Evolutionary conservation across 2,329 filamentous ascomycete species (phyloP).

Genomic region (Aspergillus tamarii): DNA sequence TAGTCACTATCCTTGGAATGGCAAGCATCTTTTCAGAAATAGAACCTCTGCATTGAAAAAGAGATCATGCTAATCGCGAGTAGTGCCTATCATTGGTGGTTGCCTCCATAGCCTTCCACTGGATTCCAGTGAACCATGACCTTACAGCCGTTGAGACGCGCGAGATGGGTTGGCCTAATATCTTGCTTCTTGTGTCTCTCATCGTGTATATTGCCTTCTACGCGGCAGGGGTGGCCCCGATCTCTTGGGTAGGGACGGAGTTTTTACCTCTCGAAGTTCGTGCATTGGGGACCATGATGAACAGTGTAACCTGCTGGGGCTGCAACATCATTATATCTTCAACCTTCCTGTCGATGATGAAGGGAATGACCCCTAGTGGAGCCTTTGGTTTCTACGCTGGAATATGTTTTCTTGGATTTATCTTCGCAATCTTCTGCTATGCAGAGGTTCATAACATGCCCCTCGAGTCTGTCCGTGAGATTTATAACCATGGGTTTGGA

Average conservation of each 20-base stretch:
- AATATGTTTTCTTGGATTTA: slow-evolving; percentile 46
- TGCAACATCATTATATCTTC: slow-evolving; percentile 54
- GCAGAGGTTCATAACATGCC: slow-evolving; percentile 60
- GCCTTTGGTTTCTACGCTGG: slow-evolving; percentile 57
- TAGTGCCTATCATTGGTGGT: slow-evolving; percentile 40
- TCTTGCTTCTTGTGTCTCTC: slow-evolving; percentile 48
- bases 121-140: slow-evolving; percentile 50
- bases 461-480: slow-evolving; percentile 56
- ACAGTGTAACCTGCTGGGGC: slow-evolving; percentile 34
- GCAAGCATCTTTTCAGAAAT: slow-evolving; percentile 18
- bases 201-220: slow-evolving; percentile 51
- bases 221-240: slow-evolving; percentile 51
- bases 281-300: slow-evolving; percentile 53
- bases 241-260: slow-evolving; percentile 53
- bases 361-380: slow-evolving; percentile 52
- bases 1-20: slow-evolving; percentile 41
- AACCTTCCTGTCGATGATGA: slow-evolving; percentile 54
- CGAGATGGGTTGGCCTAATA: slow-evolving; percentile 37
- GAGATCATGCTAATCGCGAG: background rate
- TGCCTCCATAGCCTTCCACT: slow-evolving; percentile 51
- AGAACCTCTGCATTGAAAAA: background rate
- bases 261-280: slow-evolving; percentile 54
- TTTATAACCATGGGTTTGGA: slow-evolving; percentile 55
- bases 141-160: slow-evolving; percentile 19
- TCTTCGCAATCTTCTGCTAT: slow-evolving; percentile 54